phyloP scores from a whole-genome alignment of 345 rosid species.

The Salix dunnii region DNA sequence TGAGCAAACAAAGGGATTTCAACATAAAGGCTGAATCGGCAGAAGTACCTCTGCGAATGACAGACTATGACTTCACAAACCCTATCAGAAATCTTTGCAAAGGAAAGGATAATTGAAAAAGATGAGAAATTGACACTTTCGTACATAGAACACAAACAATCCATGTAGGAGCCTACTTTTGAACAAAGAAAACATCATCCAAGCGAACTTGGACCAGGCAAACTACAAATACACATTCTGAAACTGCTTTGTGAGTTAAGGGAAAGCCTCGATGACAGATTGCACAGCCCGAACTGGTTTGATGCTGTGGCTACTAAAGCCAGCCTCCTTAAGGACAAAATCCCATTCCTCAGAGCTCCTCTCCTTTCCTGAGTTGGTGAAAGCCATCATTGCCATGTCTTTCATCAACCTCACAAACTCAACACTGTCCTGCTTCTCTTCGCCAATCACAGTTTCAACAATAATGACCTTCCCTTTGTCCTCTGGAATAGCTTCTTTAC shows the following conservation, averaged over 20 bases:
- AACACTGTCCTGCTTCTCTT: slow-evolving; percentile 30
- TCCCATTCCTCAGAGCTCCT: slow-evolving; percentile 65
- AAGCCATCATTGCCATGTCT: slow-evolving; percentile 81
- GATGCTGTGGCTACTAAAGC: slow-evolving; percentile 42
- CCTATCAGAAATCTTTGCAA: not conserved
- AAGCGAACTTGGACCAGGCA: not conserved
- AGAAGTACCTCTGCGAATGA: not conserved
- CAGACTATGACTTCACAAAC: not conserved
- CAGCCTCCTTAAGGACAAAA: slow-evolving; percentile 49
- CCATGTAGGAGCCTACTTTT: not conserved
- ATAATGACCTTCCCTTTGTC: slow-evolving; percentile 59
- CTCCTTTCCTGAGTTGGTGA: slow-evolving; percentile 57
- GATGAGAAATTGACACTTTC: not conserved
- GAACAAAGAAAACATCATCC: not conserved
- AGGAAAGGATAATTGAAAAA: too few relatives aligned
- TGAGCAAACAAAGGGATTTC: not conserved
- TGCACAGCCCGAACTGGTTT: slow-evolving; percentile 39
- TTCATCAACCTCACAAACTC: slow-evolving; percentile 45
- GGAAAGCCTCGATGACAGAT: slow-evolving; percentile 51
- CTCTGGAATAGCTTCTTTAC: slow-evolving; percentile 55
- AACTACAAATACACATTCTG: not conserved
- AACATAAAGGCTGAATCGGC: not conserved
- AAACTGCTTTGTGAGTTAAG: slow-evolving; percentile 4
- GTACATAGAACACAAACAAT: not conserved
- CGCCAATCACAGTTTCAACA: slow-evolving; percentile 48